Conservation (phyloP, 352 stramenopile genomes). For the Aphanomyces invadans region DNA sequence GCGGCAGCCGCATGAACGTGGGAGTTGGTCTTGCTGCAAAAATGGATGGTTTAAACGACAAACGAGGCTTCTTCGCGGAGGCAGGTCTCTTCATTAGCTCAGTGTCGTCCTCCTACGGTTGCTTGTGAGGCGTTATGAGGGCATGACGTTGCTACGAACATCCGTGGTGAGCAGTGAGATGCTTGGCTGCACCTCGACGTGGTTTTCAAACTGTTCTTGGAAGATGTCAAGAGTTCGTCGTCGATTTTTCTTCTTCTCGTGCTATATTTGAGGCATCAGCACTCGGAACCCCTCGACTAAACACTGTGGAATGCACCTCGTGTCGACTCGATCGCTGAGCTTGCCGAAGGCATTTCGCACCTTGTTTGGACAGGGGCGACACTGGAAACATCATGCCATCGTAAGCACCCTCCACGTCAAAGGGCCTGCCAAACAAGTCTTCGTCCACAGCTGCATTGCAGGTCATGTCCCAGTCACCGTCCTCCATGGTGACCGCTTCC, state of each 20-base stretch:
- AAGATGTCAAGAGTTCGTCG: slow-evolving; percentile 15
- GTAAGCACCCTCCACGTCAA: not conserved
- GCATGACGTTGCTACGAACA: not conserved
- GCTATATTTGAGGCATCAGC: not conserved
- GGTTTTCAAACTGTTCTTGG: slow-evolving; percentile 11
- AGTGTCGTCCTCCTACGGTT: not conserved
- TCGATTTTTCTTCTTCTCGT: slow-evolving; percentile 15
- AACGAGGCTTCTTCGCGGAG: slow-evolving; percentile 1
- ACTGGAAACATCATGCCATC: slow-evolving; percentile 13
- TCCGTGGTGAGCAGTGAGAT: not conserved
- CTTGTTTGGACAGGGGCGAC: not conserved
- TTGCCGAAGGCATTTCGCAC: slow-evolving; percentile 3
- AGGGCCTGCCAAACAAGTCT: slow-evolving; percentile 14
- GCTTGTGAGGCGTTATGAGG: not conserved
- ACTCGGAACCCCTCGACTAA: not conserved
- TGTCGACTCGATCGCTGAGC: not conserved
- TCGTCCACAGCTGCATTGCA: slow-evolving; percentile 3
- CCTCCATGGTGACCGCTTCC: not conserved
- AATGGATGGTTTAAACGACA: slow-evolving; percentile 7
- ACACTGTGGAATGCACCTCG: not conserved
- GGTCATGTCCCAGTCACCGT: slow-evolving; percentile 12
- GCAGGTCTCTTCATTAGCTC: not conserved
- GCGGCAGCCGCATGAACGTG: not conserved
- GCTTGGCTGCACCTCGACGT: not conserved
- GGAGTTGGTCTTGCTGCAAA: not conserved